Evolutionary conservation across 441 rosid genomes (phyloP).

Genomic region (Viola pubescens): DNA sequence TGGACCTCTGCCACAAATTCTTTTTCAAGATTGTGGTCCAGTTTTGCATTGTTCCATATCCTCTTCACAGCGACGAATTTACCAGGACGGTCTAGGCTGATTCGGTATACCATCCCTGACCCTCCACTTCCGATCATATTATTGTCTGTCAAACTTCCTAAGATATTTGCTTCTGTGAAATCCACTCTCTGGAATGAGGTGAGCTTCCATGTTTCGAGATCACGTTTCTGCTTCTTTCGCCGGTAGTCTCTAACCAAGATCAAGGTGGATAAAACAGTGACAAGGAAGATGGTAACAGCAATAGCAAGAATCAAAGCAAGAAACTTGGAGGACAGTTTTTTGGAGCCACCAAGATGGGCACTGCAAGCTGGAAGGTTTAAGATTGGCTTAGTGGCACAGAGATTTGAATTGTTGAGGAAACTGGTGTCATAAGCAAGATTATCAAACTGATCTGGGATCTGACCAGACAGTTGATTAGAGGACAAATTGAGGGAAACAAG

Average conservation of each 20-base stretch:
- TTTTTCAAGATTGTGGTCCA: slow-evolving; percentile 53
- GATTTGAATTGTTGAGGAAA: slow-evolving; percentile 56
- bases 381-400: slow-evolving; percentile 44
- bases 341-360: slow-evolving; percentile 15
- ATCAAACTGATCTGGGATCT: slow-evolving; percentile 42
- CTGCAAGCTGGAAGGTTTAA: slow-evolving; percentile 50
- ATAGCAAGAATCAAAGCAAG: slow-evolving; percentile 40
- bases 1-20: slow-evolving; percentile 73
- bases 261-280: slow-evolving; percentile 24
- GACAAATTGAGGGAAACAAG: slow-evolving; percentile 49
- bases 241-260: slow-evolving; percentile 33
- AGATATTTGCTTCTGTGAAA: slow-evolving; percentile 48
- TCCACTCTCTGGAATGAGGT: slow-evolving; percentile 69
- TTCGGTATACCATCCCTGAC: slow-evolving; percentile 73
- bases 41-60: slow-evolving; percentile 49
- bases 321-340: slow-evolving; percentile 33
- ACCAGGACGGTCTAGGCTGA: slow-evolving; percentile 29
- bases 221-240: slow-evolving; percentile 28
- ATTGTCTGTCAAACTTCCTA: slow-evolving; percentile 55
- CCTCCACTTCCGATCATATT: slow-evolving; percentile 81
- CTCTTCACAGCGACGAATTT: slow-evolving; percentile 78
- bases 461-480: slow-evolving; percentile 57
- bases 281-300: slow-evolving; percentile 24
- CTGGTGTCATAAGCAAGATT: slow-evolving; percentile 59
- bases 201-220: slow-evolving; percentile 58